These are phyloP conservation scores for Neopestalotiopsis clavispora DNA, from an alignment of 2,329 filamentous ascomycete species.

Conservation along the genomic window DNA sequence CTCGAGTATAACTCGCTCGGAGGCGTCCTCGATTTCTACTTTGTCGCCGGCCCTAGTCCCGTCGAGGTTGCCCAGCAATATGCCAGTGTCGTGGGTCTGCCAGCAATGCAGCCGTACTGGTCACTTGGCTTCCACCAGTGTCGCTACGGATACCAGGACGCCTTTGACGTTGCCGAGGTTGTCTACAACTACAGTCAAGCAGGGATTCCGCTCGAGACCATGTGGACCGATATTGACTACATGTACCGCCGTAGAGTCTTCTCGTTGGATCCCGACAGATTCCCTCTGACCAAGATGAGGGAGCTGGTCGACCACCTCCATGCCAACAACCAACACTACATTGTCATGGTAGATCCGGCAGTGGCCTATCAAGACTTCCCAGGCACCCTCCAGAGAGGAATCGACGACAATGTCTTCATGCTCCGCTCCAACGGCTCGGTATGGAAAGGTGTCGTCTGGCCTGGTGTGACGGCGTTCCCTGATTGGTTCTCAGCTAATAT, in stretches of 20 bases:
- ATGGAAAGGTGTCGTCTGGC: slow-evolving; percentile 75
- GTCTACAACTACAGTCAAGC: slow-evolving; percentile 70
- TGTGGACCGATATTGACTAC: slow-evolving; percentile 71
- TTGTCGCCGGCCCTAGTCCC: slow-evolving; percentile 63
- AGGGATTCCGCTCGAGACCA: slow-evolving; percentile 70
- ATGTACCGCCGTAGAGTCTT: slow-evolving; percentile 65
- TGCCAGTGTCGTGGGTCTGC: slow-evolving; percentile 58
- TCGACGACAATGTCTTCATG: slow-evolving; percentile 51
- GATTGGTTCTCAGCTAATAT: slow-evolving; percentile 77
- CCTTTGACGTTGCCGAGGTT: slow-evolving; percentile 69
- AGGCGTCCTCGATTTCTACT: slow-evolving; percentile 76
- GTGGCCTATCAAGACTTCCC: slow-evolving; percentile 55
- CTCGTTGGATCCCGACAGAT: slow-evolving; percentile 67
- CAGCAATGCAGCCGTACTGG: slow-evolving; percentile 70
- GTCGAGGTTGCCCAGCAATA: slow-evolving; percentile 65
- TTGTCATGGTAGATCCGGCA: slow-evolving; percentile 80
- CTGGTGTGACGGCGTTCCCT: slow-evolving; percentile 73
- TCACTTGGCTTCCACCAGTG: slow-evolving; percentile 54
- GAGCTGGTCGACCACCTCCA: slow-evolving; percentile 72
- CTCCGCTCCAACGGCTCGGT: slow-evolving; percentile 58
- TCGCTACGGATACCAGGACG: slow-evolving; percentile 66
- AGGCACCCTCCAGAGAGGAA: slow-evolving; percentile 43
- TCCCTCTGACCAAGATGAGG: slow-evolving; percentile 65
- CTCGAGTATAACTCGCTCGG: slow-evolving; percentile 82
- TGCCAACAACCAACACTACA: slow-evolving; percentile 68